These are phyloP conservation scores for Fusarium kyushuense DNA, from an alignment of 2,329 filamentous ascomycete genomes.

Conservation along the genomic window DNA sequence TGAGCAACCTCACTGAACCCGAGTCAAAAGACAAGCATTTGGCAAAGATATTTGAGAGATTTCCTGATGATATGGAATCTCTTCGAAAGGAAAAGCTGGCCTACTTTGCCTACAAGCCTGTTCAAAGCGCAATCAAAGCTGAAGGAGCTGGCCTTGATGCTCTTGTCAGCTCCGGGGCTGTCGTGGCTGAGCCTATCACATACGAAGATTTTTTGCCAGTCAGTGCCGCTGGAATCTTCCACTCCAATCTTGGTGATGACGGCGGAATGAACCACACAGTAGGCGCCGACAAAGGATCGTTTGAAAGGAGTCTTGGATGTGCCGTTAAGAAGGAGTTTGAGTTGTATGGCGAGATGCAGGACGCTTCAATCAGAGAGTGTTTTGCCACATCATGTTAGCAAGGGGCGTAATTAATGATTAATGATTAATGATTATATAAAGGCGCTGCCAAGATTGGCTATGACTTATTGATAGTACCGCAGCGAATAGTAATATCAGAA, in stretches of 20 bases:
- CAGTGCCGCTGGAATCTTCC: conserved; percentile 65
- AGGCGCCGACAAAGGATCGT: conserved; percentile 4
- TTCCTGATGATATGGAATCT: conserved; percentile 58
- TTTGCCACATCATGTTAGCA: not conserved
- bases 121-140: not conserved
- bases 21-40: conserved; percentile 42
- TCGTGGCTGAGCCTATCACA: conserved; percentile 59
- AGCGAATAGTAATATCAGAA: not conserved
- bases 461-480: too few relatives aligned
- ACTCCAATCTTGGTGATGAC: conserved; percentile 54
- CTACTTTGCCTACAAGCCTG: conserved; percentile 54
- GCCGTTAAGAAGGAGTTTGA: conserved; percentile 16
- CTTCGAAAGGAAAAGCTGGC: conserved; percentile 54
- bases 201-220: conserved; percentile 68
- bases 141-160: conserved; percentile 39
- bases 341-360: conserved; percentile 17
- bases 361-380: conserved; percentile 7
- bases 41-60: conserved; percentile 50
- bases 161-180: conserved; percentile 50
- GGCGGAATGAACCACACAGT: not conserved
- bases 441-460: not conserved
- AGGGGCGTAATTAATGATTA: too few relatives aligned
- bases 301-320: conserved; percentile 17
- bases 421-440: not conserved
- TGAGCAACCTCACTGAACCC: not conserved